These are phyloP conservation scores for Syzygium grande DNA, from an alignment of 345 rosid genomes.

Conservation along the genomic window DNA sequence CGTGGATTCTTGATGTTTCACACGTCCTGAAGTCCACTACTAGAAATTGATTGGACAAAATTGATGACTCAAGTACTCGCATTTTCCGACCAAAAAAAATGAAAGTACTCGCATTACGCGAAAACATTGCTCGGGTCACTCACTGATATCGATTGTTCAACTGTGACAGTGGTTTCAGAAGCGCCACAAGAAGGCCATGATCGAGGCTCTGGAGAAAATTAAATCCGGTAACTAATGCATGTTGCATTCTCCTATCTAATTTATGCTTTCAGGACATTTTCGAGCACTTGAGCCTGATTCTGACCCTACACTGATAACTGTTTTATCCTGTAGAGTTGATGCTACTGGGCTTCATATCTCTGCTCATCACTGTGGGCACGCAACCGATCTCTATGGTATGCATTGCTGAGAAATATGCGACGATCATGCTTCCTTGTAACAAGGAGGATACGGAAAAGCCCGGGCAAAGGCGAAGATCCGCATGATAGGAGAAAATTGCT, in stretches of 20 bases:
- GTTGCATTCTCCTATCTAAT: not conserved
- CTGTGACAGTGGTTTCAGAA: slow-evolving; percentile 22
- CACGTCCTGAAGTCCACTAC: not conserved
- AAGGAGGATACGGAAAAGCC: not conserved
- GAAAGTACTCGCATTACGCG: not conserved
- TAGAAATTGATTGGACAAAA: not conserved
- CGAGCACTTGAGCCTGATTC: not conserved
- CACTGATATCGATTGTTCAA: not conserved
- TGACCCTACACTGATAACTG: not conserved
- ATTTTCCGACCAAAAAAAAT: not conserved
- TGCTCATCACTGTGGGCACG: slow-evolving; percentile 29
- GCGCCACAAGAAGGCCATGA: slow-evolving; percentile 28
- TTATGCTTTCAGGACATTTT: not conserved
- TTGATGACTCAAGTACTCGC: not conserved
- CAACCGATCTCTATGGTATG: slow-evolving; percentile 18
- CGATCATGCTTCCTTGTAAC: slow-evolving; percentile 31
- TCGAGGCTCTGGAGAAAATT: slow-evolving; percentile 36
- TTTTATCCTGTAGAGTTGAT: slow-evolving; percentile 23
- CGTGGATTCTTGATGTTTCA: not conserved
- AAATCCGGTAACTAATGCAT: slow-evolving; percentile 13
- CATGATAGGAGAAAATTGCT: slow-evolving; percentile 7
- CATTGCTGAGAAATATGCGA: slow-evolving; percentile 10
- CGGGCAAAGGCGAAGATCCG: not conserved
- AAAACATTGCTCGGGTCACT: not conserved
- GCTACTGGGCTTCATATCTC: slow-evolving; percentile 36